These are phyloP conservation scores for Penicillium sp. DNA, from an alignment of 2,329 filamentous ascomycete genomes.

Conservation along the genomic window DNA sequence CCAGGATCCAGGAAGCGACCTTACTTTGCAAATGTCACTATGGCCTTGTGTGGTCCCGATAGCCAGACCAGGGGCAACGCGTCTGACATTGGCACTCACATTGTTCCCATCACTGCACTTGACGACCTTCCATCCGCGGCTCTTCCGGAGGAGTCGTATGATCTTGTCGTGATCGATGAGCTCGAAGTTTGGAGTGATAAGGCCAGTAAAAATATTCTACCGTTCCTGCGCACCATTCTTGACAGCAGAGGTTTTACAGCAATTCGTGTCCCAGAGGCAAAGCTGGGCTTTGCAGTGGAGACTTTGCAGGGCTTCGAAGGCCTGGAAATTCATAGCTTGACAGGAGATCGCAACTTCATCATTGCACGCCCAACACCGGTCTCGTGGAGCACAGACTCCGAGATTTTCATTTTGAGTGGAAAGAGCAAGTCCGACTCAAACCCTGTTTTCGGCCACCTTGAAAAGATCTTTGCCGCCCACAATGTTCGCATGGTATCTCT, in stretches of 20 bases:
- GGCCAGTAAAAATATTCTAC: not conserved
- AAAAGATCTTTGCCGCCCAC: slow-evolving; percentile 12
- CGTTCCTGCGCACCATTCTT: slow-evolving; percentile 6
- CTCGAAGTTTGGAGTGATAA: slow-evolving; percentile 9
- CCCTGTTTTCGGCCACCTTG: slow-evolving; percentile 8
- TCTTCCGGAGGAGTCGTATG: slow-evolving; percentile 9
- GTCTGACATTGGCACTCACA: slow-evolving; percentile 2
- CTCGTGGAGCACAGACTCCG: slow-evolving; percentile 14
- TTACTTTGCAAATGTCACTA: slow-evolving; percentile 10
- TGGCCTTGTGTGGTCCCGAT: slow-evolving; percentile 6
- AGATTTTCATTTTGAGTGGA: slow-evolving; percentile 14
- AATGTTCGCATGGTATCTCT: slow-evolving; percentile 10
- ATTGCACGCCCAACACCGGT: slow-evolving; percentile 9
- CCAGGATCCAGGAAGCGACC: slow-evolving; percentile 9
- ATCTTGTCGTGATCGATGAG: slow-evolving; percentile 16
- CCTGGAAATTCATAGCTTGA: slow-evolving; percentile 12
- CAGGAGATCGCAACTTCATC: slow-evolving; percentile 10
- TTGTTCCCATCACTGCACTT: slow-evolving; percentile 1
- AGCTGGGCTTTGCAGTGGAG: slow-evolving; percentile 1
- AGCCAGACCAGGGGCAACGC: not conserved
- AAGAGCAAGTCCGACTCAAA: not conserved
- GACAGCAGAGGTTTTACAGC: slow-evolving; percentile 12
- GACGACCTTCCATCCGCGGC: slow-evolving; percentile 6
- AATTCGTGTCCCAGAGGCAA: slow-evolving; percentile 6
- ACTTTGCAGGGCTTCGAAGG: slow-evolving; percentile 7